phyloP scores from a whole-genome alignment of 495 filamentous ascomycete species.

The Aspergillus mulundensis region DNA sequence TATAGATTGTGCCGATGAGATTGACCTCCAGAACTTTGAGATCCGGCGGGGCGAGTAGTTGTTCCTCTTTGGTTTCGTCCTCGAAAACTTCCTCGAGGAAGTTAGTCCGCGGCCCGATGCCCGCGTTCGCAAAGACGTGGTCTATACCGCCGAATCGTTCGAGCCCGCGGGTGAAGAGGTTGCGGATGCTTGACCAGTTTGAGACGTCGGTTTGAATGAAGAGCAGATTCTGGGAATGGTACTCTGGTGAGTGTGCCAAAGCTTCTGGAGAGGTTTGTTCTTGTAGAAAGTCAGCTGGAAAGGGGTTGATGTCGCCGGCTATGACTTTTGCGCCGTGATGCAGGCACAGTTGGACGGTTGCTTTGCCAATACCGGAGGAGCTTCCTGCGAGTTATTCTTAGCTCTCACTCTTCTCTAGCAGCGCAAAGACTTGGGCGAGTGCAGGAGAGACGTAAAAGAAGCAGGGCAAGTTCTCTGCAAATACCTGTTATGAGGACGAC shows the following conservation, averaged over 20 bases:
- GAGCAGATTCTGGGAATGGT: conserved; percentile 7
- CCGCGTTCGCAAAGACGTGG: conserved; percentile 49
- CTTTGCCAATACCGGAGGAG: conserved; percentile 47
- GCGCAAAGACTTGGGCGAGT: no score
- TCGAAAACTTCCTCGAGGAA: conserved; percentile 40
- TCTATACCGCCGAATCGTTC: conserved; percentile 42
- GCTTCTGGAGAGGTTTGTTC: not conserved
- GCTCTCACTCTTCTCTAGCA: no score
- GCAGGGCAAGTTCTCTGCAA: no score
- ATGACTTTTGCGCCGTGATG: conserved; percentile 42
- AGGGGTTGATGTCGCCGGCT: conserved; percentile 35
- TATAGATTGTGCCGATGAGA: conserved; percentile 40
- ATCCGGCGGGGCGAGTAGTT: conserved; percentile 38
- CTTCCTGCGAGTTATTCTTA: conserved; percentile 30
- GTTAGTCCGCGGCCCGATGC: conserved; percentile 33
- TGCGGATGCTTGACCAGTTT: conserved; percentile 36
- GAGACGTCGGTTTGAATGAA: conserved; percentile 39
- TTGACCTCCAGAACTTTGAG: conserved; percentile 40
- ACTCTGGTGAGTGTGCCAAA: not conserved
- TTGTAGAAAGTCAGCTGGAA: conserved; percentile 5
- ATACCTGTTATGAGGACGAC: conserved; percentile 46
- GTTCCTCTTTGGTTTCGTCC: conserved; percentile 6
- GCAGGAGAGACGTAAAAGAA: no score
- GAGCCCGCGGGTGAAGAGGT: conserved; percentile 36
- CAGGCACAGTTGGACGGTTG: conserved; percentile 43